Conservation (phyloP, 805 yeast genomes). For the Schizosaccharomyces octosporus region DNA sequence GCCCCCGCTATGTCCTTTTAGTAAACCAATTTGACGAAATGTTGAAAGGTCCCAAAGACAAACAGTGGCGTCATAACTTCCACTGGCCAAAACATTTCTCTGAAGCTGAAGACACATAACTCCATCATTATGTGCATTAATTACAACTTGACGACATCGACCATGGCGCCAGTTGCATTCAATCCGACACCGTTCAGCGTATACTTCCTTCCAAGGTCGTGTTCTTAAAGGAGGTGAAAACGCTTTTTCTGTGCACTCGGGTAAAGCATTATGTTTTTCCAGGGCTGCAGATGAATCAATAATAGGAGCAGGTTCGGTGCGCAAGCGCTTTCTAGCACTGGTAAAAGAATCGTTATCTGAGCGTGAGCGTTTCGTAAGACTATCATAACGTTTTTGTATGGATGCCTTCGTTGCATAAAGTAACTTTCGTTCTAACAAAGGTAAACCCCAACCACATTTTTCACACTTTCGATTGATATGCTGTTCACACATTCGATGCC, state of each 20-base stretch:
- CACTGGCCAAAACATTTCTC: conserved; percentile 60
- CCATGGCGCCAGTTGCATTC: conserved; percentile 93
- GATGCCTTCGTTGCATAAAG: conserved; percentile 12
- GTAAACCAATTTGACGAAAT: conserved; percentile 50
- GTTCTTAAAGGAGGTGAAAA: neutral
- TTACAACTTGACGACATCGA: conserved; percentile 32
- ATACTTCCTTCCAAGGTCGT: conserved; percentile 1
- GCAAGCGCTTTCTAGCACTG: neutral
- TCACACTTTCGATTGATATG: conserved; percentile 95
- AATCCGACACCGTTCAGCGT: conserved; percentile 69
- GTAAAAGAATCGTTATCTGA: too few species aligned
- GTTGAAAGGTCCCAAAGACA: conserved; percentile 82
- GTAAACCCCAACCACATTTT: conserved; percentile 96
- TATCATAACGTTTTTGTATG: conserved; percentile 5
- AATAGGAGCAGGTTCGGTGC: conserved; percentile 7
- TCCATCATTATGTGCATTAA: conserved; percentile 67
- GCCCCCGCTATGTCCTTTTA: conserved; percentile 73
- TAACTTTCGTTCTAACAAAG: conserved; percentile 60
- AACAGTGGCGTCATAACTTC: conserved; percentile 72
- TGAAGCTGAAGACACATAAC: conserved; percentile 71
- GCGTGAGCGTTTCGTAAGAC: neutral
- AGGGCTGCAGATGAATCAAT: neutral
- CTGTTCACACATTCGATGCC: conserved; percentile 97
- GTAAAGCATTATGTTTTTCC: neutral
- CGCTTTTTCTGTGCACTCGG: neutral